Base-by-base conservation (phyloP, 768 basidiomycete genomes). In the Lactarius hatsudake region DNA sequence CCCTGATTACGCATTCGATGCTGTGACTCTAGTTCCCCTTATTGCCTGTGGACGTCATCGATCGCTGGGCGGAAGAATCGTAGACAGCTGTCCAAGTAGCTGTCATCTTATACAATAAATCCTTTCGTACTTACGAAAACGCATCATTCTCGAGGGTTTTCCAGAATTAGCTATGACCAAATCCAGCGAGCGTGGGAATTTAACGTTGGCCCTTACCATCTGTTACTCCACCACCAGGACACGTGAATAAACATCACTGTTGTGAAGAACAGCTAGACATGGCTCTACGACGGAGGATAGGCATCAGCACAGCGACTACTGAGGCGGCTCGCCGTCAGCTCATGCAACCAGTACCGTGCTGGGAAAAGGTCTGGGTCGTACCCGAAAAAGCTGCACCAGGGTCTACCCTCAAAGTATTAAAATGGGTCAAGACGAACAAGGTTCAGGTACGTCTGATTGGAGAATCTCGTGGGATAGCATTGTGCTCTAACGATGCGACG, bases 321-420 rank as follows among this genome's bases (percentile, higher is more conserved):
- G 91, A 93, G 75, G 89, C 90, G 57, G 90, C 91, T 40, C 83
- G 91, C 45, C 84, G 91, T 66, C 89, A 91, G 76, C 81, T 93
- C n/a, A 92, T 93, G 89, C 90, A 91, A 73, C 92, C 92, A 8
- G 92, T 93, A n/a, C 84, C 82, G 32, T 90, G 87, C 70, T 94
- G 91, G 92, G 91, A 93, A 77, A 90, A 88, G 77, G 79, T 82
- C 42, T 91, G 90, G 90, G 80, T 84, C 13, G 75, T 81, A 15
- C 84, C 88, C 42, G 87, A 87, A 65, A 80, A 79, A 62, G 78
- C 84, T 28, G 72, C 84, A 20, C 75, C 84, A 30, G 83, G 83
- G 32, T 83, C 90, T 26, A 82, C 79, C 26, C 77, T 93, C 58
- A 88, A 86, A 73, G 81, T 92, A 28, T 84, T 82, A 73, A 88